Evolutionary conservation across 1,139 yeast genomes (phyloP).

Genomic region (Geotrichum candidum): DNA sequence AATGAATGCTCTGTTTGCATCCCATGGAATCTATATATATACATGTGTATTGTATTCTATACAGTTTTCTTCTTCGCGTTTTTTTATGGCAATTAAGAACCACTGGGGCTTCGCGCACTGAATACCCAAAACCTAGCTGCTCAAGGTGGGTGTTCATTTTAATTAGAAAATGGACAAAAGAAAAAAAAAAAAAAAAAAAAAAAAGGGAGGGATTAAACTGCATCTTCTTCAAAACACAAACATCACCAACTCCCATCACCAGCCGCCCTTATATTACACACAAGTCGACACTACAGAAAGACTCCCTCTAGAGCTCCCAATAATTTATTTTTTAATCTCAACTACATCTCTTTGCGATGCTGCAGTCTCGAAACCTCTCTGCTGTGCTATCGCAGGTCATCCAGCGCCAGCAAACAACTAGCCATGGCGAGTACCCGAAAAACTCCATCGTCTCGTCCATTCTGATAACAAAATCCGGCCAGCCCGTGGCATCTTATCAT

Average conservation of each 20-base stretch:
- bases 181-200: too few relatives aligned
- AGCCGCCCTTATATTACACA: background rate
- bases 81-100: background rate
- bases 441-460: conserved; percentile 27
- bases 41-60: background rate
- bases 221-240: background rate
- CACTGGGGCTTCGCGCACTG: background rate
- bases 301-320: background rate
- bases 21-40: too few relatives aligned
- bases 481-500: conserved; percentile 28
- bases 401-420: conserved; percentile 21
- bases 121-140: background rate
- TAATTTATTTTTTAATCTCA: background rate
- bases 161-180: background rate
- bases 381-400: conserved; percentile 28
- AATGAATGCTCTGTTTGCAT: background rate
- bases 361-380: conserved; percentile 26
- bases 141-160: background rate
- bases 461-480: conserved; percentile 25
- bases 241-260: background rate
- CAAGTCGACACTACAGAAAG: background rate
- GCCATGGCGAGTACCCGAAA: conserved; percentile 1
- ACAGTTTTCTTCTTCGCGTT: background rate
- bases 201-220: background rate
- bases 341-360: conserved; percentile 19